Conservation (phyloP, 768 basidiomycete species). For the Tylopilus balloui region DNA sequence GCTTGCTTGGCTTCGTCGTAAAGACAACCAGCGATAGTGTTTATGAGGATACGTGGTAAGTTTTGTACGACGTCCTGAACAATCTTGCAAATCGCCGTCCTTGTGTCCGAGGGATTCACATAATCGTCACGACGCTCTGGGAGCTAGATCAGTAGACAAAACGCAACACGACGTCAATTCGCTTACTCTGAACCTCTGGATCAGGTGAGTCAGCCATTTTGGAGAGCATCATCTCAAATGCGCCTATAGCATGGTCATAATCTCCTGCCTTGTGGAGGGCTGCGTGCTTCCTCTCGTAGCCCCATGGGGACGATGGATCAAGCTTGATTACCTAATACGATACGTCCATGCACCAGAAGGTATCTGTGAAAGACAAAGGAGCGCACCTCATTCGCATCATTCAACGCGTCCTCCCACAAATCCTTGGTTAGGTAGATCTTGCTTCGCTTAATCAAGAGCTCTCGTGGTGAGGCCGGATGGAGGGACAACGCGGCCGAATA, state of each 20-base stretch:
- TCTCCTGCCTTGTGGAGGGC: neutral
- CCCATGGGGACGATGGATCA: conserved; percentile 7
- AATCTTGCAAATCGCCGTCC: neutral
- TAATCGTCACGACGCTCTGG: neutral
- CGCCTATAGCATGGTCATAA: neutral
- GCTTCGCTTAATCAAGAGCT: conserved; percentile 9
- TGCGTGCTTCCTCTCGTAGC: conserved; percentile 9
- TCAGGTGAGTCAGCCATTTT: conserved; percentile 3
- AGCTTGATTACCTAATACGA: conserved; percentile 6
- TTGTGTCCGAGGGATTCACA: neutral
- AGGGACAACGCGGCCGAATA: conserved; percentile 8
- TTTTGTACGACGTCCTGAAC: conserved; percentile 4
- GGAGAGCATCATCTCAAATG: conserved; percentile 9
- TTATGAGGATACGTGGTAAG: conserved; percentile 6
- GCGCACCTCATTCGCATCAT: conserved; percentile 9
- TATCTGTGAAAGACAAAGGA: neutral
- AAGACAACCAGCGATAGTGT: conserved; percentile 9
- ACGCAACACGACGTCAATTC: neutral
- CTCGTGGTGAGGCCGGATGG: neutral
- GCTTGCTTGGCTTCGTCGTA: conserved; percentile 1
- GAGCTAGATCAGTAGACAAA: neutral
- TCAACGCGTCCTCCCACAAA: conserved; percentile 1
- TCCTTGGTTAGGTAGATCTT: neutral
- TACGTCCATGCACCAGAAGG: neutral
- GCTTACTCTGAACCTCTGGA: conserved; percentile 3